phyloP scores from a whole-genome alignment of 2,329 filamentous ascomycete genomes.

The Fusarium drepaniforme region DNA sequence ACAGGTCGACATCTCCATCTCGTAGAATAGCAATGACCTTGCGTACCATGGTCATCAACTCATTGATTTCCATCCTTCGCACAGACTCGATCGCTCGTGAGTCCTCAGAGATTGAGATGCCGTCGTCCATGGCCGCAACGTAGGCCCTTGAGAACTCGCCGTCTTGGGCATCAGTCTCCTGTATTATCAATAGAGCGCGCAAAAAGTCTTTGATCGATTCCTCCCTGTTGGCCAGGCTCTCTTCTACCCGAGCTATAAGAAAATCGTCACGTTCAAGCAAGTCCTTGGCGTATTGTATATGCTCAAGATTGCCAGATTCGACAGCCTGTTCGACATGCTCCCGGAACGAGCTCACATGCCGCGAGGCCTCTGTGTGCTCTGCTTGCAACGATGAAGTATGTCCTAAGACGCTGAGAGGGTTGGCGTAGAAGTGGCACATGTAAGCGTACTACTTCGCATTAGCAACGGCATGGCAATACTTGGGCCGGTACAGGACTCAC shows the following conservation, averaged over 20 bases:
- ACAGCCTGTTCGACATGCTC: constrained; percentile 62
- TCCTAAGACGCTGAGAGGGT: constrained; percentile 76
- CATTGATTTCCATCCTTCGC: constrained; percentile 63
- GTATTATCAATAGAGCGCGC: constrained; percentile 61
- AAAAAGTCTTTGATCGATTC: constrained; percentile 59
- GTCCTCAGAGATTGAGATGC: constrained; percentile 64
- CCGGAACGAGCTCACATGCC: constrained; percentile 78
- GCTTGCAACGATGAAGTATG: constrained; percentile 58
- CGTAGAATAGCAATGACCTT: constrained; percentile 45
- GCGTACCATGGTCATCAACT: constrained; percentile 44
- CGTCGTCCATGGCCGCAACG: constrained; percentile 69
- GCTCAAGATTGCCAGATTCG: constrained; percentile 54
- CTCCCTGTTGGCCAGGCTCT: constrained; percentile 48
- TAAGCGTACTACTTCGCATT: constrained; percentile 74
- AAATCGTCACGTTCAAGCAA: constrained; percentile 72
- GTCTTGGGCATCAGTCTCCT: constrained; percentile 52
- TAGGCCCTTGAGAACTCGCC: constrained; percentile 68
- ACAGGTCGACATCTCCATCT: constrained; percentile 53
- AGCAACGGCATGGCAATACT: neutral
- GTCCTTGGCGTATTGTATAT: constrained; percentile 57
- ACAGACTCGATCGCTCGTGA: constrained; percentile 68
- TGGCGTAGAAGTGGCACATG: constrained; percentile 89
- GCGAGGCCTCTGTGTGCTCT: constrained; percentile 75
- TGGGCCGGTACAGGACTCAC: constrained; percentile 51
- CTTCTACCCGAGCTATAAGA: constrained; percentile 60